Conservation (phyloP, 2,329 filamentous ascomycete species). For the Monosporascus sp. region DNA sequence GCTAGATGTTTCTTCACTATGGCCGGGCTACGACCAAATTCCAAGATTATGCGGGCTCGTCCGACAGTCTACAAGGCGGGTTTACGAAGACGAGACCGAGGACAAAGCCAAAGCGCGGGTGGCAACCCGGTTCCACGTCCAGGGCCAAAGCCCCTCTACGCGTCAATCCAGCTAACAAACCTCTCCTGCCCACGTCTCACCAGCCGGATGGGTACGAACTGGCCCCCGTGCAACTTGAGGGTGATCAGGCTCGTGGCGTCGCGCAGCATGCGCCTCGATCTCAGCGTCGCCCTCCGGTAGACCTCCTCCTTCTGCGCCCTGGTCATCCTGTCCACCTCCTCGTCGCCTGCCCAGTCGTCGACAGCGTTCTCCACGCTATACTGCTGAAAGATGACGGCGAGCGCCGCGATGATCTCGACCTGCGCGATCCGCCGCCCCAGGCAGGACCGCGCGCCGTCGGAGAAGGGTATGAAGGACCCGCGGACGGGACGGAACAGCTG, state of each 20-base stretch:
- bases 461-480: conserved; percentile 55
- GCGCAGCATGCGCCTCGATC: conserved; percentile 47
- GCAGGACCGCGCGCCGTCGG: conserved; percentile 51
- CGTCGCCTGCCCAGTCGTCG: conserved; percentile 48
- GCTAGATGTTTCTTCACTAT: too few relatives aligned
- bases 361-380: conserved; percentile 68
- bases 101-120: background rate
- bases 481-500: conserved; percentile 53
- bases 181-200: conserved; percentile 64
- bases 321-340: conserved; percentile 47
- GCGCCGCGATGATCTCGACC: conserved; percentile 50
- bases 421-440: conserved; percentile 53
- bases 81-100: too few relatives aligned
- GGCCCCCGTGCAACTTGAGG: conserved; percentile 57
- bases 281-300: conserved; percentile 56
- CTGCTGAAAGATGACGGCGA: conserved; percentile 51
- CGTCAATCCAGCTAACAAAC: conserved; percentile 42
- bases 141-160: background rate
- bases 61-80: too few relatives aligned
- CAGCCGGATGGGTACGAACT: conserved; percentile 59
- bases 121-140: background rate
- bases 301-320: conserved; percentile 39
- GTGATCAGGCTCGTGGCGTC: conserved; percentile 59
- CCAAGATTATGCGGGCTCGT: too few relatives aligned
- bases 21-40: too few relatives aligned